Percentiles rank a stretch among this genome's conserved stretches.
phyloP scores from a whole-genome alignment of 495 filamentous ascomycete species.

The Hyaloscypha bicolor region DNA sequence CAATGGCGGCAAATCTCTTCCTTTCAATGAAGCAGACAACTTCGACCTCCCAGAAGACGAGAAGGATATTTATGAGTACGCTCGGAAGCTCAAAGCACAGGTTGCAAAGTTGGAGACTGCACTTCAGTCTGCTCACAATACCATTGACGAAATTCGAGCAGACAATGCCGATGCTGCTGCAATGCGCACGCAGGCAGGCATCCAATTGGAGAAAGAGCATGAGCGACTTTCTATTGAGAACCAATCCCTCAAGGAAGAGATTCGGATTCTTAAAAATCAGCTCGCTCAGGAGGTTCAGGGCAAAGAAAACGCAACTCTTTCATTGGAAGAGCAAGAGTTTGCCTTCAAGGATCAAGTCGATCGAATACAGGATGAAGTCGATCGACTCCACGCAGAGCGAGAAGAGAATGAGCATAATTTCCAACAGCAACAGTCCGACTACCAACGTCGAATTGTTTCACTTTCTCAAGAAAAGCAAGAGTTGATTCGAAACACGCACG shows the following conservation, averaged over 20 bases:
- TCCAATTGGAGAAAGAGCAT: too few relatives aligned
- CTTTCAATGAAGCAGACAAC: too few relatives aligned
- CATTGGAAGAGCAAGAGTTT: neutral
- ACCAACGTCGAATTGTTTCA: neutral
- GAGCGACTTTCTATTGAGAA: neutral
- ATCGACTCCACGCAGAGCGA: neutral
- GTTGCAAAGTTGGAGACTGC: conserved; percentile 12
- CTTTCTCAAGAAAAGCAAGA: neutral
- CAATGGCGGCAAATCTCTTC: too few relatives aligned
- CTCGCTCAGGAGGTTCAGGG: neutral
- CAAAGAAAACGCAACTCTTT: neutral
- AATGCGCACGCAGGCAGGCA: neutral
- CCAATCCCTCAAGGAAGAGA: conserved; percentile 3
- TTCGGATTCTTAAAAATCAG: conserved; percentile 5
- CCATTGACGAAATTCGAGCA: neutral
- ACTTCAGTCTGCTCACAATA: conserved; percentile 1
- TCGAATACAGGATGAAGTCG: neutral
- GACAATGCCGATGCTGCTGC: neutral
- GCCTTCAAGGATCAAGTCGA: neutral
- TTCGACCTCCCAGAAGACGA: too few relatives aligned
- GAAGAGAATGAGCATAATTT: neutral
- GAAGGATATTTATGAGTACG: too few relatives aligned
- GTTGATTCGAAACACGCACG: neutral
- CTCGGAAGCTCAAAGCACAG: too few relatives aligned
- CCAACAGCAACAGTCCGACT: neutral